Evolutionary conservation across 768 basidiomycete genomes (phyloP).

Genomic region (Russula sp.): DNA sequence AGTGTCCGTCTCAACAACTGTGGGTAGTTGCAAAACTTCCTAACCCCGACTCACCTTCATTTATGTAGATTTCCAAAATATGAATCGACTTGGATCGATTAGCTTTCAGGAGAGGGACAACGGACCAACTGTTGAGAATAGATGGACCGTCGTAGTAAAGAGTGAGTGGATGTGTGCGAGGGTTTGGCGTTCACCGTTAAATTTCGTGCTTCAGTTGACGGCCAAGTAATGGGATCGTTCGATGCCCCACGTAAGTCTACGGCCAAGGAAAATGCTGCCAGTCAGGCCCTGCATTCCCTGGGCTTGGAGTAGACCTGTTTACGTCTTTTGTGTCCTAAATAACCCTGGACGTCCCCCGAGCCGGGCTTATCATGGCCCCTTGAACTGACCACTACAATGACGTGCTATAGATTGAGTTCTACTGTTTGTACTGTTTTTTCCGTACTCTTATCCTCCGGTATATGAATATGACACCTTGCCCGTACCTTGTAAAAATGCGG

Average conservation of each 20-base stretch:
- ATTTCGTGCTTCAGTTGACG: slow-evolving; percentile 5
- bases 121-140: slow-evolving; percentile 5
- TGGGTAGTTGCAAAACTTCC: neutral
- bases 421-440: neutral
- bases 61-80: slow-evolving; percentile 13
- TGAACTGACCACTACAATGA: no score
- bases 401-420: neutral
- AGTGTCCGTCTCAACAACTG: slow-evolving; percentile 23
- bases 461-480: neutral
- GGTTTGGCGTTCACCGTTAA: neutral
- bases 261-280: slow-evolving; percentile 34
- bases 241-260: slow-evolving; percentile 37
- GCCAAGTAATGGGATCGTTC: slow-evolving; percentile 40
- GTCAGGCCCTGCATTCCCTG: slow-evolving; percentile 27
- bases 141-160: slow-evolving; percentile 15
- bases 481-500: neutral
- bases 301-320: slow-evolving; percentile 1
- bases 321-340: neutral
- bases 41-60: neutral
- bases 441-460: neutral
- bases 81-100: neutral
- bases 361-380: neutral
- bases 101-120: slow-evolving; percentile 16
- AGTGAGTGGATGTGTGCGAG: slow-evolving; percentile 24
- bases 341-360: neutral